Evolutionary conservation across 2,329 filamentous ascomycete species (phyloP), one percentile per base, ranked within the genome.

Genomic region (Teratosphaeria epicoccoides): DNA sequence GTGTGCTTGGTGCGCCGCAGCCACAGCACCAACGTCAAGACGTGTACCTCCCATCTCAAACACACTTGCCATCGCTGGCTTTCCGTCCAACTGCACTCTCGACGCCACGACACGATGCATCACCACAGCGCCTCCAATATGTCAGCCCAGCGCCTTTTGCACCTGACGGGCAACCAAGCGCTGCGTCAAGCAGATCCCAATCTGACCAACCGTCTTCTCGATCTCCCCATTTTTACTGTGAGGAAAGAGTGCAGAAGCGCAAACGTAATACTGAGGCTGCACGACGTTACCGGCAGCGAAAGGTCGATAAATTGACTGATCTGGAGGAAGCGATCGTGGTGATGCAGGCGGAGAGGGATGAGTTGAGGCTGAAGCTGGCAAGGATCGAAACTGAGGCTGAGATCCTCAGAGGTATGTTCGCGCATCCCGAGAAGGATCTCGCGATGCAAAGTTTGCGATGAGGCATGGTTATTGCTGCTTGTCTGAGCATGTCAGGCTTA

Each of bases 201-300:
- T 40, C 33, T 9, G 14, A 46, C 22, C 44, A 22, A n/a, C 25
- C 28, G 10, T 24, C 22, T 28, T 29, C 40, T 22, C 26, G 43
- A 14, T 17, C 44, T 14, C 46, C 46, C 14, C 20, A 17, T 17
- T 20, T 24, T 23, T 7, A 20, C 7, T 33, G 43, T 7, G 23
- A 37, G 43, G 33, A 50, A n/a, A 29, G 33, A 10, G 26, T 24
- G n/a, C 48, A 24, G 61, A 85, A 85, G 66, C 81, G 84, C 24
- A 78, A 80, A 55, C 77, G 80, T 55, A 87, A 87, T 66, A 87
- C 83, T 12, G 74, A 85, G 55, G 83, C 84, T n/a, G 84, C 84
- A 25, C 77, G 82, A 55, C 82, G 83, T 55, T 87, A 85, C 63
- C 80, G 84, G 24, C 83, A 87, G 65, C 84, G 84, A 65, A 79